Conservation (phyloP, 352 stramenopile species). For the Globisporangium camurandrum region DNA sequence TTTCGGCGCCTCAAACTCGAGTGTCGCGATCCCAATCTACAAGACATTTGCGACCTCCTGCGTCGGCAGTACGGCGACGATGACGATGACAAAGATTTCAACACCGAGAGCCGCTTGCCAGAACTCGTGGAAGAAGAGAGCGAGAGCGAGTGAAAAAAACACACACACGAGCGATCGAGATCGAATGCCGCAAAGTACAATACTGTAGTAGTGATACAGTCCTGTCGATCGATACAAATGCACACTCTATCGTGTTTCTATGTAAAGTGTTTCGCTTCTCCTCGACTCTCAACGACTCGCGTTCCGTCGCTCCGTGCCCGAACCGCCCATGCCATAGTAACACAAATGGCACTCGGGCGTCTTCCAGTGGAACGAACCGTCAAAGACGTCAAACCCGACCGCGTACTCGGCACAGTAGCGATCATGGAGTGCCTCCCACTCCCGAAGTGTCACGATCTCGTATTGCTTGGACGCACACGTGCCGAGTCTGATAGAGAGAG, state of each 20-base stretch:
- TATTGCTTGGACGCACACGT: slow-evolving; percentile 59
- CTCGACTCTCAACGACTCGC: slow-evolving; percentile 25
- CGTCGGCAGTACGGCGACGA: too few species aligned
- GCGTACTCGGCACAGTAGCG: slow-evolving; percentile 75
- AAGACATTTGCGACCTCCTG: slow-evolving; percentile 13
- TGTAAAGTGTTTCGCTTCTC: too few species aligned
- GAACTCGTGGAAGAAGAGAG: slow-evolving; percentile 21
- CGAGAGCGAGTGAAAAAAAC: too few species aligned
- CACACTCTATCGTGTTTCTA: not conserved
- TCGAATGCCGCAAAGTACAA: too few species aligned
- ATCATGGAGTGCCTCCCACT: slow-evolving; percentile 80
- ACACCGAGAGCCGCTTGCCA: too few species aligned
- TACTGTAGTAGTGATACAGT: too few species aligned
- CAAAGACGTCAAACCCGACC: slow-evolving; percentile 73
- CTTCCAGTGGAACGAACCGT: slow-evolving; percentile 78
- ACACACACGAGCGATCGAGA: too few species aligned
- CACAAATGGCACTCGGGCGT: slow-evolving; percentile 75
- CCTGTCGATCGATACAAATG: not conserved
- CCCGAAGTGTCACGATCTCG: slow-evolving; percentile 74
- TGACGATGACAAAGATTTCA: too few species aligned
- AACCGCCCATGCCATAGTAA: slow-evolving; percentile 58
- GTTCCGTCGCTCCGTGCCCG: slow-evolving; percentile 36
- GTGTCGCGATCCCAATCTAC: slow-evolving; percentile 7
- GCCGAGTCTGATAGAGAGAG: slow-evolving; percentile 22
- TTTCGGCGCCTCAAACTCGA: slow-evolving; percentile 28